These are phyloP conservation scores for Vitis amurensis DNA, from an alignment of 164 flowering plant species.

Conservation along the genomic window DNA sequence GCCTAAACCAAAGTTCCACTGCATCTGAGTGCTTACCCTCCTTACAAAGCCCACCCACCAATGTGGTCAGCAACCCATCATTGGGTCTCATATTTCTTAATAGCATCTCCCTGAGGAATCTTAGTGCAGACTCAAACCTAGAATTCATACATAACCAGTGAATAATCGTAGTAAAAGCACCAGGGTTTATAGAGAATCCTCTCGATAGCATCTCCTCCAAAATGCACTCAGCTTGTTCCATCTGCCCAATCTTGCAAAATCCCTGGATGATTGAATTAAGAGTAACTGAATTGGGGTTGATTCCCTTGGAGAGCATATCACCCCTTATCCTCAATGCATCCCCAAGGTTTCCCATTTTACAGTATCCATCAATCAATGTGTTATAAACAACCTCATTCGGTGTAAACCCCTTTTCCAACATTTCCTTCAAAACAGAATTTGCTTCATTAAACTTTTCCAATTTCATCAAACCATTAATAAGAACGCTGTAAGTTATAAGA, in stretches of 20 bases:
- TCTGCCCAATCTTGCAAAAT: conserved; percentile 45
- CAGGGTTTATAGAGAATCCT: conserved; percentile 34
- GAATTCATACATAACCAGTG: conserved; percentile 39
- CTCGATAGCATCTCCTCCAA: conserved; percentile 52
- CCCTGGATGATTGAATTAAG: conserved; percentile 57
- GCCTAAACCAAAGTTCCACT: conserved; percentile 52
- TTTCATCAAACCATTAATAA: conserved; percentile 61
- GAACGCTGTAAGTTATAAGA: conserved; percentile 50
- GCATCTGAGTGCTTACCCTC: conserved; percentile 49
- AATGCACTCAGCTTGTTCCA: conserved; percentile 45
- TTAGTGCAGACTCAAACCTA: conserved; percentile 50
- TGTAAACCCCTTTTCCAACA: conserved; percentile 41
- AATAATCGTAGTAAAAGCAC: conserved; percentile 45
- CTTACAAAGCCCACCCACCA: conserved; percentile 53
- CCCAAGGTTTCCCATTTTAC: conserved; percentile 42
- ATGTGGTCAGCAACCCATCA: conserved; percentile 50
- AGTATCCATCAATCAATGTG: conserved; percentile 65
- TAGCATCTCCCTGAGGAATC: conserved; percentile 53
- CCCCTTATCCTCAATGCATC: conserved; percentile 53
- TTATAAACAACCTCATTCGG: conserved; percentile 61
- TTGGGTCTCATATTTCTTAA: conserved; percentile 53
- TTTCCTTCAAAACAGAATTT: conserved; percentile 48
- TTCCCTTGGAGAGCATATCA: conserved; percentile 54
- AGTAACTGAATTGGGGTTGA: conserved; percentile 52
- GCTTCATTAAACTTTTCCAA: conserved; percentile 50